Percentiles rank a stretch among this genome's conserved stretches.
Evolutionary conservation across 331 rosid genomes (phyloP).

Genomic region (Malus hybrid): DNA sequence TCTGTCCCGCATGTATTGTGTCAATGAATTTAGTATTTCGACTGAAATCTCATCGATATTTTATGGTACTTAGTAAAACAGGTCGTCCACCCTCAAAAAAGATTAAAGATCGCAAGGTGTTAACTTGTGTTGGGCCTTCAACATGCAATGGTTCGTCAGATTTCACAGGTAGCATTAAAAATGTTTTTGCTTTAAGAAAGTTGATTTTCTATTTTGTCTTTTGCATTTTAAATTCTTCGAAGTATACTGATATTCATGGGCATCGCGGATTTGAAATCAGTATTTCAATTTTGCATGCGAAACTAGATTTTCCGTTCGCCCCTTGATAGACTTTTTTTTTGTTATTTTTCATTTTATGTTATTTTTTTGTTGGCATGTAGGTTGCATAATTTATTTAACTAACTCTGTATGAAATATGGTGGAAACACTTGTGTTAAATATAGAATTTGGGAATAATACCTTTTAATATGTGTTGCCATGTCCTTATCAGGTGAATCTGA

Average conservation of each 20-base stretch:
- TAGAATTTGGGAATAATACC: not conserved
- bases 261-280: not conserved
- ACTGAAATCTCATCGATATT: conserved; percentile 5
- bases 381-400: not conserved
- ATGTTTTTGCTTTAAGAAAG: not conserved
- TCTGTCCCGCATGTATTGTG: not conserved
- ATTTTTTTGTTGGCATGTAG: not conserved
- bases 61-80: conserved; percentile 49
- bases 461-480: not conserved
- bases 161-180: conserved; percentile 50
- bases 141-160: conserved; percentile 45
- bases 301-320: not conserved
- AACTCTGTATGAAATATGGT: not conserved
- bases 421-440: not conserved
- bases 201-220: not conserved
- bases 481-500: conserved; percentile 69
- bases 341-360: not conserved
- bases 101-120: conserved; percentile 66
- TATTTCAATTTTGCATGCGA: not conserved
- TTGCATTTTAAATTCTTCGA: not conserved
- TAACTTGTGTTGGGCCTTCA: conserved; percentile 49
- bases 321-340: not conserved
- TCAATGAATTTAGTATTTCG: not conserved
- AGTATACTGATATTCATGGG: not conserved
- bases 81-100: conserved; percentile 88